Base-by-base conservation (phyloP, 179 eudicot species). In the Drosera spatulata region DNA sequence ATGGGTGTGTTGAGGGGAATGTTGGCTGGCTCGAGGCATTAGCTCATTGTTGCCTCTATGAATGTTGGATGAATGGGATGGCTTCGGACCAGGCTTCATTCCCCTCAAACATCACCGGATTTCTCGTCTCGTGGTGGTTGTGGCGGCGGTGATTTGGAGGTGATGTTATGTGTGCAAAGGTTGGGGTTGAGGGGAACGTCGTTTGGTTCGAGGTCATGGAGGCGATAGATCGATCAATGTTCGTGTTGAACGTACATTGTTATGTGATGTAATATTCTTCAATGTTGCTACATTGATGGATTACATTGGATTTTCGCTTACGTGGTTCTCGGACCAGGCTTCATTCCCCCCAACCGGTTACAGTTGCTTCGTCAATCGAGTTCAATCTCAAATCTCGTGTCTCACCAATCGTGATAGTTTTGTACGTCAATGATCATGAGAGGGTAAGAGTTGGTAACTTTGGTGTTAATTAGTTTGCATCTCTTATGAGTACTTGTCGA, bases 11-110 rank as follows among this genome's bases (percentile, higher is more conserved):
- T 81, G 85, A 58, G 85, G 83, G 85, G 85, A 73, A 81, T 81
- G 83, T 78, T 75, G 85, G 85, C 85, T 81, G 85, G 85, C 80
- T 81, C 83, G 83, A 78, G 66, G 83, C 73, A 65, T 69, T 53
- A 3, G 5, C 56, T 50, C 39, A 15, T 22, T 22, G 33, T 22
- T 22, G 33, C 33, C 33, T 22, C 33, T 22, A 22, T 22, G 33
- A 22, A 22, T 22, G n/a, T 14, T 15, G 53, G 5, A 4, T 33
- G 3, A 37, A 45, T 12, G 4, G 7, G 5, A 54, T 62, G 73
- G 73, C 80, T 63, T 68, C 80, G 80, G 80, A 76, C 83, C 80
- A 76, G 83, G 83, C 83, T 79, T 79, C 83, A 79, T 79, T 70
- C 83, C 83, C 83, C 80, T 79, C 83, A 79, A 76, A 70, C 56